Evolutionary conservation across 257 asterid genomes (phyloP).

Genomic region (Nicotiana tomentosiformis): DNA sequence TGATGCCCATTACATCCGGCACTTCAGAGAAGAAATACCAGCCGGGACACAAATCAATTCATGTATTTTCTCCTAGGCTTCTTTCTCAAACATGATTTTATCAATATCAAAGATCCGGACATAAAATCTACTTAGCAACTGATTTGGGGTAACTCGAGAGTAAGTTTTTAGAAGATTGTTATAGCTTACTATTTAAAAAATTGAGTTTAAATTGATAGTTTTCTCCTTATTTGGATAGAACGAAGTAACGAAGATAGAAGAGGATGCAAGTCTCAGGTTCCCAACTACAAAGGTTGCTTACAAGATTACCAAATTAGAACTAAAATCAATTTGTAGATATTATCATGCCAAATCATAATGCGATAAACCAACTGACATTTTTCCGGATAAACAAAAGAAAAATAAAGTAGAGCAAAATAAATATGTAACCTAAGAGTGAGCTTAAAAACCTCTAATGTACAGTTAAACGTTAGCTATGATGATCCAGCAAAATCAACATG

Average conservation of each 20-base stretch:
- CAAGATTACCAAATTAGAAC: neutral
- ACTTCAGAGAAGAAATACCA: neutral
- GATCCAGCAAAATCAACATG: neutral
- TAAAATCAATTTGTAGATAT: neutral
- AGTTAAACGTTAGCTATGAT: neutral
- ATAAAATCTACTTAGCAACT: neutral
- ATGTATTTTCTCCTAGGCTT: neutral
- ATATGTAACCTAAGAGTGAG: neutral
- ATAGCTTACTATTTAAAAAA: neutral
- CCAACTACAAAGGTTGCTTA: neutral
- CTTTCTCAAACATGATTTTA: neutral
- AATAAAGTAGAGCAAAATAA: neutral
- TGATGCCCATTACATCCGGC: neutral
- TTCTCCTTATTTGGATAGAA: neutral
- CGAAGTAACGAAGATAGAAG: neutral
- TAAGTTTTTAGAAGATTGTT: neutral
- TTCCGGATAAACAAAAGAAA: neutral
- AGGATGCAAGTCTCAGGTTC: neutral
- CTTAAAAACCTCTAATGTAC: neutral
- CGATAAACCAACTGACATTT: neutral
- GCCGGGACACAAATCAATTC: neutral
- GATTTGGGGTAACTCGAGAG: neutral
- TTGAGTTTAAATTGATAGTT: neutral
- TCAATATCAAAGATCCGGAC: neutral
- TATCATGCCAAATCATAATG: neutral